These are phyloP conservation scores for Lentinula aciculospora DNA, from an alignment of 768 basidiomycete species.

Conservation along the genomic window DNA sequence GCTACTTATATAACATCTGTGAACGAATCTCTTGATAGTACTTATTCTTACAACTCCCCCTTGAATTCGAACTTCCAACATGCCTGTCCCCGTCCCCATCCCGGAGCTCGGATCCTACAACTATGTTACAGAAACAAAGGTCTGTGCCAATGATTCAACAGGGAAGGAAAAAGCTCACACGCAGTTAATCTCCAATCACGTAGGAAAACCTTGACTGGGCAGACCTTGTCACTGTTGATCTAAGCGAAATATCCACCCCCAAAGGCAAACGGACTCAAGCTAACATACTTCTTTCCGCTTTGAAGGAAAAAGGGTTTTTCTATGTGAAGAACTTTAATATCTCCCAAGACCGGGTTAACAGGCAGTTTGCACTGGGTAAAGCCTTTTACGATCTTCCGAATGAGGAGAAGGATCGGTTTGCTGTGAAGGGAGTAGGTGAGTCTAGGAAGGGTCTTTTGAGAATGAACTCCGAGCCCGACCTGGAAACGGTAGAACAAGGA, in stretches of 20 bases:
- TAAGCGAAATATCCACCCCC: conserved; percentile 30
- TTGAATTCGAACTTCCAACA: not conserved
- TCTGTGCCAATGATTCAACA: not conserved
- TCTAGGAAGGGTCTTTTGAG: not conserved
- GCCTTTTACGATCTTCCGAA: conserved; percentile 44
- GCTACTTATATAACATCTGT: not conserved
- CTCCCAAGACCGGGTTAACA: conserved; percentile 39
- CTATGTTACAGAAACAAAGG: conserved; percentile 36
- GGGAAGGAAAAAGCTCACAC: not conserved
- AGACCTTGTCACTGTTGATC: conserved; percentile 40
- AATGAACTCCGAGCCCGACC: not conserved
- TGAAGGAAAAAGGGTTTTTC: conserved; percentile 45
- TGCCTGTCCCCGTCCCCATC: conserved; percentile 30
- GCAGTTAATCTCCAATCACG: not conserved
- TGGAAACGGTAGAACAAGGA: conserved; percentile 25
- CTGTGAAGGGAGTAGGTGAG: conserved; percentile 27
- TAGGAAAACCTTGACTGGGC: conserved; percentile 48
- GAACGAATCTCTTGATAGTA: not conserved
- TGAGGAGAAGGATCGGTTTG: conserved; percentile 42
- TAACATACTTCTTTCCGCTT: conserved; percentile 33
- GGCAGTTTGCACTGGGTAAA: conserved; percentile 42
- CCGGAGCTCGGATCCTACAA: conserved; percentile 33
- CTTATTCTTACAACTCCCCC: not conserved
- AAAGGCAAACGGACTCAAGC: conserved; percentile 38
- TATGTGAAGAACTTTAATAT: conserved; percentile 49